Conservation (phyloP, 495 filamentous ascomycete genomes). For the Delitschia confertaspora region DNA sequence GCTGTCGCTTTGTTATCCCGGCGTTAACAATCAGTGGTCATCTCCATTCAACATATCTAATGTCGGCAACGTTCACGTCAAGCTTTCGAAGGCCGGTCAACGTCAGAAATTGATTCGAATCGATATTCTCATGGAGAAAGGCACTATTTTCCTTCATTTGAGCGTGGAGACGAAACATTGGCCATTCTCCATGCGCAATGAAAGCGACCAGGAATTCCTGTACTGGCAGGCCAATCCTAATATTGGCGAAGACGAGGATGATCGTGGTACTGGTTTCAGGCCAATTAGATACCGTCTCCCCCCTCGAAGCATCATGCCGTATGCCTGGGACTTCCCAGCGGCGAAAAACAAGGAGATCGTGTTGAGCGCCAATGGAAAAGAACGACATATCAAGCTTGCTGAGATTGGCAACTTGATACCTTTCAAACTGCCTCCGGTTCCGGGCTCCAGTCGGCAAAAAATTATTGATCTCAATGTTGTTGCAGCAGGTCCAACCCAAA, state of each 20-base stretch:
- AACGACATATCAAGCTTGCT: constrained; percentile 82
- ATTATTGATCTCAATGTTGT: constrained; percentile 94
- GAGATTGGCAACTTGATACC: constrained; percentile 94
- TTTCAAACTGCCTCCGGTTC: constrained; percentile 63
- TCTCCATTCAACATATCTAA: constrained; percentile 96
- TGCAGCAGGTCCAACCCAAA: constrained; percentile 91
- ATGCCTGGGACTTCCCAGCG: constrained; percentile 97
- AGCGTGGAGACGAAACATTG: constrained; percentile 85
- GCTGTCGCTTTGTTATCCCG: constrained; percentile 85
- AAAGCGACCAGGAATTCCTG: constrained; percentile 89
- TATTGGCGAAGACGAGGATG: constrained; percentile 73
- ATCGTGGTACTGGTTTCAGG: constrained; percentile 69
- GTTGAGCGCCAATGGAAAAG: constrained; percentile 66
- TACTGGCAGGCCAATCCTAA: constrained; percentile 82
- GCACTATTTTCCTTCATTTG: constrained; percentile 87
- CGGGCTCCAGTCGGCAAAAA: constrained; percentile 52
- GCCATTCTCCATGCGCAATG: constrained; percentile 97
- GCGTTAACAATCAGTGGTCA: constrained; percentile 95
- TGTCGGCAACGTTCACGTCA: constrained; percentile 82
- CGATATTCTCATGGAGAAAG: constrained; percentile 82
- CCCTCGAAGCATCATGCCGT: constrained; percentile 95
- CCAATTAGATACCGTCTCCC: constrained; percentile 90
- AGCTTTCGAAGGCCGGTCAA: constrained; percentile 82
- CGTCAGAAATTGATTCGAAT: constrained; percentile 79
- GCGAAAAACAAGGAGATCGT: constrained; percentile 92